phyloP scores from a whole-genome alignment of 208 protist species.

The Acanthamoeba culbertsoni region DNA sequence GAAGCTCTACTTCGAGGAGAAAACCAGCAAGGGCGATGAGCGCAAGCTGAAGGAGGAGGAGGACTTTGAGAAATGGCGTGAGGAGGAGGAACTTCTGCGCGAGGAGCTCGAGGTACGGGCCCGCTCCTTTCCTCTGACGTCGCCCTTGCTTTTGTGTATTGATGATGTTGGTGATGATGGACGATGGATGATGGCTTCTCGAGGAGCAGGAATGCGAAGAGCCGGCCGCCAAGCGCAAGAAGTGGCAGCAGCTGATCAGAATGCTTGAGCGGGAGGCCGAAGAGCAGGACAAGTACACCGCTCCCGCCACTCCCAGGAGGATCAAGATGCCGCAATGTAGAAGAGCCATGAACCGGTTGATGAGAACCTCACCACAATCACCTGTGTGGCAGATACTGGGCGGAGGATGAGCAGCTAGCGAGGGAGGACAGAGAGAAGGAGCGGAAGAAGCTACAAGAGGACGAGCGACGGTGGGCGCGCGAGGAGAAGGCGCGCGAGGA shows the following conservation, averaged over 20 bases:
- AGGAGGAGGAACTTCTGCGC: slow-evolving; percentile 21
- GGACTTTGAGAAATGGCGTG: not conserved
- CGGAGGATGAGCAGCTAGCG: not conserved
- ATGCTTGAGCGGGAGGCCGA: slow-evolving; percentile 32
- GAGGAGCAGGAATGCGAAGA: not conserved
- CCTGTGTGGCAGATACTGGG: not conserved
- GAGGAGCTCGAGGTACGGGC: not conserved
- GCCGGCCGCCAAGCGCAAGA: slow-evolving; percentile 16
- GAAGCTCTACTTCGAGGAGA: slow-evolving; percentile 31
- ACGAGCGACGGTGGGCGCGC: slow-evolving; percentile 10
- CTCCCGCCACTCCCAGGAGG: not conserved
- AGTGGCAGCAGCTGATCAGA: slow-evolving; percentile 40
- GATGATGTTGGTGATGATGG: not conserved
- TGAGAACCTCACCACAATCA: not conserved
- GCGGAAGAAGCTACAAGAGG: slow-evolving; percentile 16
- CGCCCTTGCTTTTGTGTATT: not conserved
- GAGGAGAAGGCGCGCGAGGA: not conserved
- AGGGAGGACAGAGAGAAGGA: slow-evolving; percentile 27
- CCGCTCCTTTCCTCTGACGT: not conserved
- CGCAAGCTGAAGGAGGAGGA: slow-evolving; percentile 20
- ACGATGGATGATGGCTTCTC: not conserved
- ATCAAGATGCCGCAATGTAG: not conserved
- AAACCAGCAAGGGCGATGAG: not conserved
- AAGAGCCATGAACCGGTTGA: not conserved
- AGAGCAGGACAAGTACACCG: not conserved